Evolutionary conservation across 768 basidiomycete species (phyloP), one percentile per base, ranked within the genome.

Genomic region (Russula ochroleuca): DNA sequence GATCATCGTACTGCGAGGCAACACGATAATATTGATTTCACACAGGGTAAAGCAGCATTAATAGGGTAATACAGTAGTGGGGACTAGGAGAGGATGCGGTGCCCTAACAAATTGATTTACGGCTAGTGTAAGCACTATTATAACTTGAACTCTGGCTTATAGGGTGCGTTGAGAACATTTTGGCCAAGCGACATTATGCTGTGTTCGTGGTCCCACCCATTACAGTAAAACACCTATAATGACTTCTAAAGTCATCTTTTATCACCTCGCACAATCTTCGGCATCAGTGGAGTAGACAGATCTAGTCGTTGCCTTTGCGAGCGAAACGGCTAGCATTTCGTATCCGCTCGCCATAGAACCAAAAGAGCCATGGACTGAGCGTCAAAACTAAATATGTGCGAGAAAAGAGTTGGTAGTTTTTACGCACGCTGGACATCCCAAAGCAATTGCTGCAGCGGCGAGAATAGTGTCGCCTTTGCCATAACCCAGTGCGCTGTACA

Each of bases 401-500:
- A 23, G 23, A 49, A 49, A 49, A 15, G 8, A 57, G 43, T 2
- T 19, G 7, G 15, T n/a, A 41, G 11, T 5, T 11, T 15, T 21
- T 19, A 57, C 74, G 59, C 62, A 76, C 69, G 80, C 76, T 5
- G 60, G 87, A 64, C 83, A 82, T 19, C 88, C 88, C 17, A 90
- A 72, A 1, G 72, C 79, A 58, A 91, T 82, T 3, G 85, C 77
- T 1, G 81, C 66, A 11, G 70, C 78, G 0, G 88, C 88, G 7
- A 92, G 77, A 3, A 91, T 77, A 0, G 88, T 87, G 65, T 85
- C 74, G 6, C 86, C 86, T 63, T 84, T 86, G 0, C 89, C 89
- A 61, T 85, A 87, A 4, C 88, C 90, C 0, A 91, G 75, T 15
- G 76, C 75, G 1, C 75, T 72, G 72, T 82, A 90, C 83, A 91